Percentiles rank a stretch among this genome's conserved stretches.
These are phyloP conservation scores for Flaveria ramosissima DNA, from an alignment of 129 eudicot genomes.

Conservation along the genomic window DNA sequence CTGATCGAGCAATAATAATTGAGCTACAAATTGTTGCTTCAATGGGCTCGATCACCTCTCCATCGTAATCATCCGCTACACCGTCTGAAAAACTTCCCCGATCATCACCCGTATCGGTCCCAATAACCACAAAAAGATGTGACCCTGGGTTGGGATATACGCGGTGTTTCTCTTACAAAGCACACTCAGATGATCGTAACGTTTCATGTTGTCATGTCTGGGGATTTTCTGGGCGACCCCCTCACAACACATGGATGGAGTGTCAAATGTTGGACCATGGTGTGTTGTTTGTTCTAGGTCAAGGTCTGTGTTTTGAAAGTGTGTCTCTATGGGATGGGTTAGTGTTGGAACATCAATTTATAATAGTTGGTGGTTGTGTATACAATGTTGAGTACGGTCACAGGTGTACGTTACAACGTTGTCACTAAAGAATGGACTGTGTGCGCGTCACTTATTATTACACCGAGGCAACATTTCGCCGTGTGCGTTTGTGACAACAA, in stretches of 20 bases:
- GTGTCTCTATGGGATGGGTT: conserved; percentile 47
- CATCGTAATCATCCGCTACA: conserved; percentile 35
- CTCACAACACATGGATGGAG: too few species aligned
- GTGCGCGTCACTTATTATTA: conserved; percentile 46
- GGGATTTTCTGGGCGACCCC: conserved; percentile 44
- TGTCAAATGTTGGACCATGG: too few species aligned
- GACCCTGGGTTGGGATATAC: conserved; percentile 27
- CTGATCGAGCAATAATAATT: conserved; percentile 23
- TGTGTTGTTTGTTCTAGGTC: too few species aligned
- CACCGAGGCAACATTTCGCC: conserved; percentile 60
- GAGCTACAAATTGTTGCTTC: conserved; percentile 30
- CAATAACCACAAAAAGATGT: conserved; percentile 28
- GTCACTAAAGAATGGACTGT: conserved; percentile 41
- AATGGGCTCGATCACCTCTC: conserved; percentile 45
- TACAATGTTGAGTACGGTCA: conserved; percentile 42
- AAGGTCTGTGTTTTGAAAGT: conserved; percentile 47
- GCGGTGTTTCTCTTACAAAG: conserved; percentile 39
- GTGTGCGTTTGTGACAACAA: conserved; percentile 38
- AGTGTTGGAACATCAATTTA: conserved; percentile 43
- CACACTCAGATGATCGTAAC: conserved; percentile 11
- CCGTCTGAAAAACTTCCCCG: conserved; percentile 19
- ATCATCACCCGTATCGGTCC: conserved; percentile 12
- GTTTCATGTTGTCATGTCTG: conserved; percentile 40
- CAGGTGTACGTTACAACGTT: conserved; percentile 42
- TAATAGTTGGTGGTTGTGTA: conserved; percentile 53